Evolutionary conservation across 306 rosid genomes (phyloP), one percentile per base, ranked within the genome.

Genomic region (Cercis canadensis): DNA sequence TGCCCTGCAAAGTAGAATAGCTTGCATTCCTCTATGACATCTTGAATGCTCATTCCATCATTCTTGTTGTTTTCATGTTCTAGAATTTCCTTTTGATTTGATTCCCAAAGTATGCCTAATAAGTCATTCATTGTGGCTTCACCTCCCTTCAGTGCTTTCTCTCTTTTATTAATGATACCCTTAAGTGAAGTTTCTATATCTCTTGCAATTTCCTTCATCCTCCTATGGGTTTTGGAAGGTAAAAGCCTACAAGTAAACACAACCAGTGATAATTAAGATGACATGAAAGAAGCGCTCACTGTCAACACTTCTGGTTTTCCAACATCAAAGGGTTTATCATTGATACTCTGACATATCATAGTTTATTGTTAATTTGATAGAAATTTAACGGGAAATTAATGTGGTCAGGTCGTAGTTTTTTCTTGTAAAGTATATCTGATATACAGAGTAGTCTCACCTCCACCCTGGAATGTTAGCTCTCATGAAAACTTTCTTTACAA

Each of bases 11-110:
- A 39, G 63, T 70, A 77, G 11, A 70, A 77, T 14, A 70, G 54
- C 46, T 78, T 73, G 66, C 75, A 82, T 44, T 82, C 83, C 1
- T 19, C 71, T 3, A 78, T 58, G 4, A 86, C 76, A 12, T 86
- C 85, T n/a, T 82, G 66, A 24, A 80, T 72, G n/a, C 55, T 83
- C 85, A 86, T 78, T 43, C 91, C 88, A 50, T 51, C 52, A 36
- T 71, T 72, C 33, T 64, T 69, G 53, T 64, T 69, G 53, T 64
- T 67, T 33, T 71, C 75, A 71, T 56, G 47, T 16, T 71, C 33
- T 12, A 21, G 29, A 14, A 82, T 50, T 70, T 78, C 86, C 7
- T 17, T 69, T 0, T 15, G 17, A 59, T 82, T 82, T 1, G 77
- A 11, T 9, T 64, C 86, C 65, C 77, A 12, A 10, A 77, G 62